phyloP scores from a whole-genome alignment of 257 asterid genomes.

The Solanum etuberosum region DNA sequence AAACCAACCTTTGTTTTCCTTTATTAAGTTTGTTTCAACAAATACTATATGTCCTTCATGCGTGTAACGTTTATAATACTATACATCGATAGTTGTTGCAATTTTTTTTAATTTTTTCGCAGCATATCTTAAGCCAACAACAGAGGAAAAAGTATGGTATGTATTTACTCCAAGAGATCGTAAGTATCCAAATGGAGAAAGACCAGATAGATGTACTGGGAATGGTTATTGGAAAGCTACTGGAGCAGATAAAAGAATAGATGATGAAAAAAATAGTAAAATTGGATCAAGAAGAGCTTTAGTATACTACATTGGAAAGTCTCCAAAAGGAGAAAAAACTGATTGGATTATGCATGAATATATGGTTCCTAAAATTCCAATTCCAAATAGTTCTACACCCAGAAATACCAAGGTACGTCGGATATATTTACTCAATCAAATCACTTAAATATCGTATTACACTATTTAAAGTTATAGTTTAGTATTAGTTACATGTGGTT shows the following conservation, averaged over 20 bases:
- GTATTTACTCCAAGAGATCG: constrained; percentile 19
- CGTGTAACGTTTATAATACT: too few species aligned
- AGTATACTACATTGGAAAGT: constrained; percentile 5
- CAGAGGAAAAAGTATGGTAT: constrained; percentile 10
- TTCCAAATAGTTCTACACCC: background rate
- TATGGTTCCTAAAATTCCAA: background rate
- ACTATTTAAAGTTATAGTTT: background rate
- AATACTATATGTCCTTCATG: too few species aligned
- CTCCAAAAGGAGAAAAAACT: background rate
- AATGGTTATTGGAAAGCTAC: constrained; percentile 27
- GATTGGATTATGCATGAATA: constrained; percentile 25
- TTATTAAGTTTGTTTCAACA: too few species aligned
- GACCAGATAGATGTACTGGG: constrained; percentile 14
- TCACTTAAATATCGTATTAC: background rate
- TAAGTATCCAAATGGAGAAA: constrained; percentile 5
- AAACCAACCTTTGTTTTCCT: background rate
- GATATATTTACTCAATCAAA: background rate
- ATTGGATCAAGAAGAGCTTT: constrained; percentile 9
- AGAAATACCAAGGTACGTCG: background rate
- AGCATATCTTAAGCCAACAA: background rate
- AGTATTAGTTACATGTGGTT: background rate
- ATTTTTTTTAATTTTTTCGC: background rate
- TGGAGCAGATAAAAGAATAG: constrained; percentile 4
- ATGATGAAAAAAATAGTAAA: background rate
- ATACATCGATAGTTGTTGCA: background rate